Evolutionary conservation across 148 eudicot species (phyloP).

Genomic region (Rhododendron mucronatum): DNA sequence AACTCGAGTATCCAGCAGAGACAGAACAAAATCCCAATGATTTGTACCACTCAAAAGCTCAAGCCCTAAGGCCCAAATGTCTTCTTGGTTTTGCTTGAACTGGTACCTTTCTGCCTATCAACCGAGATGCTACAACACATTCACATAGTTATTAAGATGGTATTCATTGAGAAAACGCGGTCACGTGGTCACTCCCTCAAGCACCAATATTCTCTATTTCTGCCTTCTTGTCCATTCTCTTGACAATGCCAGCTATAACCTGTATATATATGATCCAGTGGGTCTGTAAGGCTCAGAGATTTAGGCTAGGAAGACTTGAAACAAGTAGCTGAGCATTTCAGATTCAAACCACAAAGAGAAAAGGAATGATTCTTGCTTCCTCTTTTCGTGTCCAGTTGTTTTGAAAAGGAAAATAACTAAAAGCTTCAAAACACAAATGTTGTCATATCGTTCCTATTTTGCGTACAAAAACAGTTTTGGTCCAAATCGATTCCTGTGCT

Average conservation of each 20-base stretch:
- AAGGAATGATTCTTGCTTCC: not conserved
- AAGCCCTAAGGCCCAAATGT: not conserved
- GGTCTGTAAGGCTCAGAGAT: not conserved
- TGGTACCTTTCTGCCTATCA: not conserved
- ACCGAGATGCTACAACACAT: not conserved
- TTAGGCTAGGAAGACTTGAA: not conserved
- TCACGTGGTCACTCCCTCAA: slow-evolving; percentile 20
- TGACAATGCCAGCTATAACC: slow-evolving; percentile 91
- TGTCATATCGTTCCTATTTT: not conserved
- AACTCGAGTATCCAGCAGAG: not conserved
- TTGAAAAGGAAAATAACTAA: not conserved
- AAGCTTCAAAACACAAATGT: not conserved
- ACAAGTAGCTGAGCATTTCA: not conserved
- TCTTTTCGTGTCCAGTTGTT: not conserved
- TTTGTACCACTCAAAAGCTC: not conserved
- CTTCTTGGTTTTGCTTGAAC: not conserved
- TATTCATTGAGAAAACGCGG: not conserved
- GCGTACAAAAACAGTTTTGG: not conserved
- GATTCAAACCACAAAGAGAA: not conserved
- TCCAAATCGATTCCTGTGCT: not conserved
- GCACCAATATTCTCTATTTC: slow-evolving; percentile 73
- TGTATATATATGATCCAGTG: slow-evolving; percentile 16
- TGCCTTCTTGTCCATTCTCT: slow-evolving; percentile 78
- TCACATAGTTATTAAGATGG: not conserved
- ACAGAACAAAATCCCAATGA: not conserved